phyloP scores from a whole-genome alignment of 2,329 filamentous ascomycete species.

The Aspergillus neotritici region DNA sequence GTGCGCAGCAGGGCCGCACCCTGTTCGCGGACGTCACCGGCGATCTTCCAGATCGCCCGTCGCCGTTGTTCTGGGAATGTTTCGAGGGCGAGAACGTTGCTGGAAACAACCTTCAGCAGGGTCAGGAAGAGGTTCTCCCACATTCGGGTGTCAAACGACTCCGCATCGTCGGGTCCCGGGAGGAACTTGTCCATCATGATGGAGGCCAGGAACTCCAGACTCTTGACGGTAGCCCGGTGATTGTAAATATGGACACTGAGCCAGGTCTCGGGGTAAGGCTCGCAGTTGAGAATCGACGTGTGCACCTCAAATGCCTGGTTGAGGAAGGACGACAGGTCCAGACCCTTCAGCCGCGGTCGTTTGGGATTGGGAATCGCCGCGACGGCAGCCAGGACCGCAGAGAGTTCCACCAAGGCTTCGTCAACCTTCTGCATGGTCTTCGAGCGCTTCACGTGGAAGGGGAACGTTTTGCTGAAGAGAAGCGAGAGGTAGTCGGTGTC shows the following conservation, averaged over 20 bases:
- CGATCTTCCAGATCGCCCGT: constrained; percentile 96
- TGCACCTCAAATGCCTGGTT: constrained; percentile 77
- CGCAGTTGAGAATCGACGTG: constrained; percentile 80
- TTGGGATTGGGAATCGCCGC: constrained; percentile 69
- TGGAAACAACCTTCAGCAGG: constrained; percentile 81
- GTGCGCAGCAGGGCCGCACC: constrained; percentile 78
- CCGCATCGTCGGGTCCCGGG: constrained; percentile 83
- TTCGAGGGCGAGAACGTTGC: constrained; percentile 81
- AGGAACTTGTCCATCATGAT: constrained; percentile 79
- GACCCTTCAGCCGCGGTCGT: constrained; percentile 69
- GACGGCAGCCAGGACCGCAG: constrained; percentile 76
- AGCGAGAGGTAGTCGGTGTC: constrained; percentile 65
- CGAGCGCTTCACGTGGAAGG: constrained; percentile 71
- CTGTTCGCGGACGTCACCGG: constrained; percentile 86
- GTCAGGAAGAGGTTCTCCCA: constrained; percentile 94
- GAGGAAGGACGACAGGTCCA: constrained; percentile 68
- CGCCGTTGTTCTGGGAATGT: constrained; percentile 97
- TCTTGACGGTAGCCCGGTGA: constrained; percentile 82
- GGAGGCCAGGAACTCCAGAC: constrained; percentile 72
- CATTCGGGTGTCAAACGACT: constrained; percentile 83
- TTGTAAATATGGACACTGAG: constrained; percentile 90
- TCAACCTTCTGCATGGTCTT: constrained; percentile 63
- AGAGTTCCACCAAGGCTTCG: constrained; percentile 81
- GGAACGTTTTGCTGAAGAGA: constrained; percentile 83
- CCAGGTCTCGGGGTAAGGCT: constrained; percentile 86